A percentile compares a stretch with the other conserved stretches of the same genome.
These are phyloP conservation scores for Avicennia marina DNA, from an alignment of 257 asterid species.

Conservation along the genomic window DNA sequence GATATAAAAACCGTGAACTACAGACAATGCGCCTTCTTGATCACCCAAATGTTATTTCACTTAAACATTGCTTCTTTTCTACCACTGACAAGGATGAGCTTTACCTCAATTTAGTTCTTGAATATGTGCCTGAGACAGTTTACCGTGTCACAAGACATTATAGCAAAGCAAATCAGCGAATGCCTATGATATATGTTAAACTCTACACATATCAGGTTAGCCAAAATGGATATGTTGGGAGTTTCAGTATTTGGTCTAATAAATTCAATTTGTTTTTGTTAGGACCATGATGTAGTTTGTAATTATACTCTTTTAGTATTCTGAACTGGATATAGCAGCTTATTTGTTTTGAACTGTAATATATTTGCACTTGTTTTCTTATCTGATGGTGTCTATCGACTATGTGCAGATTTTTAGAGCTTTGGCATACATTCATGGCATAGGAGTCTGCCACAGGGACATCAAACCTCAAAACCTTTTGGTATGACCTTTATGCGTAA, in stretches of 20 bases:
- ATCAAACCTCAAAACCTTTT: conserved; percentile 83
- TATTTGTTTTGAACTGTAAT: background rate
- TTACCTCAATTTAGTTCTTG: conserved; percentile 72
- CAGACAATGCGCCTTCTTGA: conserved; percentile 82
- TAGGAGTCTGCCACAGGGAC: conserved; percentile 87
- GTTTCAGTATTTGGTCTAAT: too few species aligned
- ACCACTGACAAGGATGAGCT: conserved; percentile 79
- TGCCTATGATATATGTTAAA: conserved; percentile 79
- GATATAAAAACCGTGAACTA: conserved; percentile 74
- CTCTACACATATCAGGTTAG: conserved; percentile 74
- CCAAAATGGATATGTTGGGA: background rate
- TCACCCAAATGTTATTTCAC: conserved; percentile 74
- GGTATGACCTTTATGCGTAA: conserved; percentile 37
- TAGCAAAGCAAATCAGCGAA: conserved; percentile 68
- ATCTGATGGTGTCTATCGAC: background rate
- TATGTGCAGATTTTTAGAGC: conserved; percentile 83
- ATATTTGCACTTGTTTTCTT: too few species aligned
- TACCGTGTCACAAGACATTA: conserved; percentile 70
- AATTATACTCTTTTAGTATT: too few species aligned
- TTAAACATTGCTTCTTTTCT: conserved; percentile 79
- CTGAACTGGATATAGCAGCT: too few species aligned
- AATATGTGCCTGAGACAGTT: conserved; percentile 77
- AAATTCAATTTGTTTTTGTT: too few species aligned
- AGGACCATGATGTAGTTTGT: too few species aligned
- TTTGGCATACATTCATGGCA: conserved; percentile 75